Evolutionary conservation across 2,329 filamentous ascomycete species (phyloP).

Genomic region (Nigrospora oryzae): DNA sequence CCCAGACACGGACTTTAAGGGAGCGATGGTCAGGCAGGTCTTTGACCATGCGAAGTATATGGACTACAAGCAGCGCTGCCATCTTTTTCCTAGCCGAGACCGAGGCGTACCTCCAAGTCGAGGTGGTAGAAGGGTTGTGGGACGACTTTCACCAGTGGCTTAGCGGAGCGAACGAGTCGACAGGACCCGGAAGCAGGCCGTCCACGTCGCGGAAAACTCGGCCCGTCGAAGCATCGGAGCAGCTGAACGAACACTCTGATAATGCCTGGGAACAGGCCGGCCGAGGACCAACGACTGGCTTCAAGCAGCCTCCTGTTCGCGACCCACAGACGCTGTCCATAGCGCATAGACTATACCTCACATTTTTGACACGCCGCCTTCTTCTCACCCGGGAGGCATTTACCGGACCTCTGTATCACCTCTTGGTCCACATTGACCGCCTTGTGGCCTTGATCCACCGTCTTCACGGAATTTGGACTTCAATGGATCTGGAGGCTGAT

Average conservation of each 20-base stretch:
- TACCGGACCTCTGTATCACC: slow-evolving; percentile 54
- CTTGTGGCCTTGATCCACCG: slow-evolving; percentile 70
- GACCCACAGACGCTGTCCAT: slow-evolving; percentile 80
- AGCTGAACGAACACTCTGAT: not conserved
- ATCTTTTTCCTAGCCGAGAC: slow-evolving; percentile 86
- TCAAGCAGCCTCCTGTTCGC: slow-evolving; percentile 30
- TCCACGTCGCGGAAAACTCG: slow-evolving; percentile 4
- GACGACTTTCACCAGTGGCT: slow-evolving; percentile 73
- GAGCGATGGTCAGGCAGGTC: slow-evolving; percentile 55
- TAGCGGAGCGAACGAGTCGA: slow-evolving; percentile 26
- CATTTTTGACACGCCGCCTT: slow-evolving; percentile 56
- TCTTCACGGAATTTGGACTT: slow-evolving; percentile 67
- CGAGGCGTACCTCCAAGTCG: slow-evolving; percentile 81
- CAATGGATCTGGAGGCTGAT: slow-evolving; percentile 73
- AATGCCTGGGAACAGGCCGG: slow-evolving; percentile 2
- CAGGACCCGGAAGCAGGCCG: slow-evolving; percentile 9
- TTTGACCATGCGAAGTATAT: slow-evolving; percentile 67
- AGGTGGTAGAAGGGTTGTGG: slow-evolving; percentile 77
- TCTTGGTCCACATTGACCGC: slow-evolving; percentile 70
- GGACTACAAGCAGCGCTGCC: slow-evolving; percentile 82
- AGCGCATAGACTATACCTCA: slow-evolving; percentile 71
- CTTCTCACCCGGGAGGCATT: slow-evolving; percentile 57
- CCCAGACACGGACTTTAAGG: slow-evolving; percentile 53
- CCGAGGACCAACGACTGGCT: too few species aligned
- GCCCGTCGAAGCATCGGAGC: not conserved